Percentiles rank a stretch among this genome's conserved stretches.
These are phyloP conservation scores for Pseudognaphalium luteoalbum DNA, from an alignment of 129 eudicot species.

Conservation along the genomic window DNA sequence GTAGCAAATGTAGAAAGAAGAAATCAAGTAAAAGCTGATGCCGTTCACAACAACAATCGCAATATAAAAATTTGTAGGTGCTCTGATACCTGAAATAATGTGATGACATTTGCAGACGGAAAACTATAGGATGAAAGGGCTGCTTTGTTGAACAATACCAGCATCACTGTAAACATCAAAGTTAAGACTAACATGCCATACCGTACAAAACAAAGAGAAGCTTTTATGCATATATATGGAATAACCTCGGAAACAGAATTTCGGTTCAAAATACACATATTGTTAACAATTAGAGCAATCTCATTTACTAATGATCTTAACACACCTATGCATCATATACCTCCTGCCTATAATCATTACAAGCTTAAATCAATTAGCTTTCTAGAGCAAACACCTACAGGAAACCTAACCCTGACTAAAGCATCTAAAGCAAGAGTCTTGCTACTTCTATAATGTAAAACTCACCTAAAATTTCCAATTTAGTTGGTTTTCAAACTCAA, in stretches of 20 bases:
- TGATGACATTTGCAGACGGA: slow-evolving; percentile 80
- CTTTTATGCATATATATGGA: slow-evolving; percentile 7
- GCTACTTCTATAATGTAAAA: background rate
- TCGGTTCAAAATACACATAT: background rate
- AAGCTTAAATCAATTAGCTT: slow-evolving; percentile 3
- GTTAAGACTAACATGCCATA: slow-evolving; percentile 16
- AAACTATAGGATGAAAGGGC: slow-evolving; percentile 81
- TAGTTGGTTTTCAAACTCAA: too few species aligned
- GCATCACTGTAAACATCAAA: slow-evolving; percentile 55
- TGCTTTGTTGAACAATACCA: slow-evolving; percentile 80
- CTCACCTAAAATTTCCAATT: background rate
- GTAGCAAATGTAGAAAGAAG: too few species aligned
- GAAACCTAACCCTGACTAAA: slow-evolving; percentile 13
- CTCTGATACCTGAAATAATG: slow-evolving; percentile 60
- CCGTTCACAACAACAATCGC: background rate
- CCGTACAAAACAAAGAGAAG: background rate
- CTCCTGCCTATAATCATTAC: background rate
- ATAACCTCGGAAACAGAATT: background rate
- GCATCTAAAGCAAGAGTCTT: background rate
- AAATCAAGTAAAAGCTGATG: too few species aligned
- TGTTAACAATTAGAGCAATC: background rate
- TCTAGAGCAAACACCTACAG: slow-evolving; percentile 1
- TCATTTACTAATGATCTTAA: slow-evolving; percentile 4
- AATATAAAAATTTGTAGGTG: background rate
- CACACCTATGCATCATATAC: background rate